These are phyloP conservation scores for Myotisia sp. DNA, from an alignment of 2,329 filamentous ascomycete species.

Conservation along the genomic window DNA sequence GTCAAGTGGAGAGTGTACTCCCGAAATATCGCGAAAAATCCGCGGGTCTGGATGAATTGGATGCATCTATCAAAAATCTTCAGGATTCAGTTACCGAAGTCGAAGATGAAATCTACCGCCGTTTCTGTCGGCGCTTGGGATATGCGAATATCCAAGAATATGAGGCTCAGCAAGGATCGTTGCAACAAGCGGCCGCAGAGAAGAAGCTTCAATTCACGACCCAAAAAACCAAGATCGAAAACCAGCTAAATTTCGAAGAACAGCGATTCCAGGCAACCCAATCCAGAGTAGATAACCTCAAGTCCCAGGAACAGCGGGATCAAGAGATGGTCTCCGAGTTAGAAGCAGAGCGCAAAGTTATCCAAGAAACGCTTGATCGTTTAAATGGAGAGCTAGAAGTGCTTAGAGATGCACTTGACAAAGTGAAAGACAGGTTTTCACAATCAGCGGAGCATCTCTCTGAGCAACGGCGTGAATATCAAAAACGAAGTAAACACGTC, in stretches of 20 bases:
- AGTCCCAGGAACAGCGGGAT: slow-evolving; percentile 52
- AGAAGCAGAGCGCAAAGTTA: slow-evolving; percentile 55
- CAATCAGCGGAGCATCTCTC: slow-evolving; percentile 60
- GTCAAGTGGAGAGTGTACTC: slow-evolving; percentile 58
- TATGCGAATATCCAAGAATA: slow-evolving; percentile 86
- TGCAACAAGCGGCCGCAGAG: slow-evolving; percentile 79
- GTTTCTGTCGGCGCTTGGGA: slow-evolving; percentile 74
- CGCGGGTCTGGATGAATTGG: slow-evolving; percentile 50
- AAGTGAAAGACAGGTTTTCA: slow-evolving; percentile 52
- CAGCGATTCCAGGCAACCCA: slow-evolving; percentile 58
- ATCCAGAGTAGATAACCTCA: slow-evolving; percentile 53
- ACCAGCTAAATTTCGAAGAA: slow-evolving; percentile 50
- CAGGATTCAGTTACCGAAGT: slow-evolving; percentile 58
- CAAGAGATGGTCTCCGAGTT: slow-evolving; percentile 56
- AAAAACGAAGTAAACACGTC: slow-evolving; percentile 72
- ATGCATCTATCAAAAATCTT: slow-evolving; percentile 41
- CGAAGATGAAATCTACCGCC: slow-evolving; percentile 73
- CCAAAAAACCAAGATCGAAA: slow-evolving; percentile 52
- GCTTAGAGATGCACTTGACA: slow-evolving; percentile 56
- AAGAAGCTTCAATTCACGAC: slow-evolving; percentile 76
- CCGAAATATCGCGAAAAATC: slow-evolving; percentile 65
- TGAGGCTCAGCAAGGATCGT: slow-evolving; percentile 78
- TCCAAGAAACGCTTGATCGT: slow-evolving; percentile 58
- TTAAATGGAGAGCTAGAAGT: slow-evolving; percentile 64
- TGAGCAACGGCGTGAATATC: slow-evolving; percentile 64